phyloP scores from a whole-genome alignment of 2,329 filamentous ascomycete genomes.

The Albifimbria verrucaria region DNA sequence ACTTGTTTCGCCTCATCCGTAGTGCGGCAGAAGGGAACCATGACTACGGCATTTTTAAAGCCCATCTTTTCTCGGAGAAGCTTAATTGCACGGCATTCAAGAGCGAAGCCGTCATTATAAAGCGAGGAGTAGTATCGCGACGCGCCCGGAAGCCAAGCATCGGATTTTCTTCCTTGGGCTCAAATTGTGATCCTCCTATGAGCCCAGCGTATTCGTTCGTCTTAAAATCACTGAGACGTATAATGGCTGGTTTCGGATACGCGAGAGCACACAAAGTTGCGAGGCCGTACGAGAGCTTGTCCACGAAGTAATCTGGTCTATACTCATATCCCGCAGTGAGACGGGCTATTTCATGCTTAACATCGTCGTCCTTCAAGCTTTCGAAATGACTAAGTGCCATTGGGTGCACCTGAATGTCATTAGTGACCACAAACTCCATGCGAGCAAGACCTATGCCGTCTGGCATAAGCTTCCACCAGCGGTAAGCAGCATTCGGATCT shows the following conservation, averaged over 20 bases:
- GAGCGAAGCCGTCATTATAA: conserved; percentile 34
- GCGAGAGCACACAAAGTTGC: conserved; percentile 33
- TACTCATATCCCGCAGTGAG: conserved; percentile 26
- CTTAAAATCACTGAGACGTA: conserved; percentile 38
- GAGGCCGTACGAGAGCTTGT: conserved; percentile 31
- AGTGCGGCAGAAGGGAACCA: conserved; percentile 36
- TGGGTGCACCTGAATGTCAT: conserved; percentile 31
- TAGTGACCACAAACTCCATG: conserved; percentile 37
- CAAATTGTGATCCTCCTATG: conserved; percentile 35
- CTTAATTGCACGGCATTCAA: conserved; percentile 35
- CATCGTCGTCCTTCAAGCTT: conserved; percentile 21
- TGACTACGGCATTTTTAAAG: conserved; percentile 32
- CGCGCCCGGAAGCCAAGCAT: conserved; percentile 39
- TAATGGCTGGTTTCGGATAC: conserved; percentile 33
- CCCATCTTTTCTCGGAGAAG: conserved; percentile 33
- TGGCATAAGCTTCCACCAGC: conserved; percentile 35
- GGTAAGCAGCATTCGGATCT: conserved; percentile 33
- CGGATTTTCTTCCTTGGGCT: conserved; percentile 35
- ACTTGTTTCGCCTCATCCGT: conserved; percentile 30
- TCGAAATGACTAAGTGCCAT: conserved; percentile 34
- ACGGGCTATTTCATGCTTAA: conserved; percentile 20
- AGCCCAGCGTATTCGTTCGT: conserved; percentile 37
- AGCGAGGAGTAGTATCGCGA: conserved; percentile 36
- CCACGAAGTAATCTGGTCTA: conserved; percentile 35
- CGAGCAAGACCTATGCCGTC: conserved; percentile 36